Conservation (phyloP, 441 rosid genomes). For the Bocquillonia castaneifolia region DNA sequence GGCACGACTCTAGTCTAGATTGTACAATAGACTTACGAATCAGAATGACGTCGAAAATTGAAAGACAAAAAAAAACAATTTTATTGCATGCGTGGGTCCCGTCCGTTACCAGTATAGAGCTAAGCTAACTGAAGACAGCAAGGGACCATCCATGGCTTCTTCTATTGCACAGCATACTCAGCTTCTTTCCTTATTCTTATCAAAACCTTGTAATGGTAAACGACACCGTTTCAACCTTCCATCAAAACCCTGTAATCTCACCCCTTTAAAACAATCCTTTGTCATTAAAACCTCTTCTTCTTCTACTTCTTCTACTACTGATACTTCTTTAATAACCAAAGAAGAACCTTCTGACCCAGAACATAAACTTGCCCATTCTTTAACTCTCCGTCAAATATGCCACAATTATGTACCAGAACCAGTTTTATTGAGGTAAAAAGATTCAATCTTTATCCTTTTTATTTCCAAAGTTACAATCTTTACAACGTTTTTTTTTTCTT, state of each 20-base stretch:
- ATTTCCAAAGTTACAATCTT: neutral
- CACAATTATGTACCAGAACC: slow-evolving; percentile 60
- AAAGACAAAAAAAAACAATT: neutral
- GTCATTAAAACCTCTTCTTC: slow-evolving; percentile 24
- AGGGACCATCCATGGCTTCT: neutral
- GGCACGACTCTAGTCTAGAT: neutral
- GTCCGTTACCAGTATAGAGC: too few species aligned
- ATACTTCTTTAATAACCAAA: slow-evolving; percentile 1
- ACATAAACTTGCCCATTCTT: neutral
- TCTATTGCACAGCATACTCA: slow-evolving; percentile 27
- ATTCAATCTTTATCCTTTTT: slow-evolving; percentile 2
- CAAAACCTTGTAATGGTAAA: slow-evolving; percentile 12
- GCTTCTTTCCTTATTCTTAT: slow-evolving; percentile 22
- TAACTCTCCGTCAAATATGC: slow-evolving; percentile 44
- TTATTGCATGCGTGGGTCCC: too few species aligned
- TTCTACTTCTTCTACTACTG: too few species aligned
- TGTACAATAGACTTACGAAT: neutral
- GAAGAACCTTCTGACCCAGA: slow-evolving; percentile 10
- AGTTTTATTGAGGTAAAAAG: slow-evolving; percentile 51
- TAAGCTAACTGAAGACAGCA: too few species aligned
- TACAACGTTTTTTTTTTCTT: slow-evolving; percentile 2
- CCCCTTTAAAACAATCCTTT: slow-evolving; percentile 17
- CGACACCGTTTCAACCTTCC: slow-evolving; percentile 6
- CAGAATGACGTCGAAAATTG: neutral
- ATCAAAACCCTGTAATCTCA: slow-evolving; percentile 1